A percentile compares a stretch with the other conserved stretches of the same genome.
phyloP scores from a whole-genome alignment of 2,329 filamentous ascomycete genomes.

The Zymoseptoria ardabiliae region DNA sequence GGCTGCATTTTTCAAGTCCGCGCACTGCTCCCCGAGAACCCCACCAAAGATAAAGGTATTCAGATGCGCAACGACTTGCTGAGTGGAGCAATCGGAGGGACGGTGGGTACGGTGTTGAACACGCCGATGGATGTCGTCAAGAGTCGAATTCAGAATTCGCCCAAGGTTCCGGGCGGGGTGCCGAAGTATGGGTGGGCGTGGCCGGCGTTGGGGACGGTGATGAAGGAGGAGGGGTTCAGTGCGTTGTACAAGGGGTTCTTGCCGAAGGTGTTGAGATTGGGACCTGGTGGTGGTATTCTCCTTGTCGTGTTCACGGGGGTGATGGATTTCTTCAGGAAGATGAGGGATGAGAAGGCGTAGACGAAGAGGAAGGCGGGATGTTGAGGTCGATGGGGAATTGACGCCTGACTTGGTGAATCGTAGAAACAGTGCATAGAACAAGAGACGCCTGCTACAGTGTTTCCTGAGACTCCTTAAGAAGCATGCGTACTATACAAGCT shows the following conservation, averaged over 20 bases:
- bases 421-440: background rate
- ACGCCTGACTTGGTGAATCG: background rate
- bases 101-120: slow-evolving; percentile 83
- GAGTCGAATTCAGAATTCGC: slow-evolving; percentile 91
- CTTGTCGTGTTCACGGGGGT: slow-evolving; percentile 81
- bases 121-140: slow-evolving; percentile 97
- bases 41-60: slow-evolving; percentile 65
- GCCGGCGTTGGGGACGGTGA: slow-evolving; percentile 75
- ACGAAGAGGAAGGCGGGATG: background rate
- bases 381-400: background rate
- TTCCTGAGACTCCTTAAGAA: background rate
- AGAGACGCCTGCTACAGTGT: background rate
- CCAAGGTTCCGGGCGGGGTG: slow-evolving; percentile 68
- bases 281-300: slow-evolving; percentile 66
- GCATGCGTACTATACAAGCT: background rate
- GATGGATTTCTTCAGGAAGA: slow-evolving; percentile 85
- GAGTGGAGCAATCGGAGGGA: slow-evolving; percentile 81
- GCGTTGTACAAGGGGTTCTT: slow-evolving; percentile 97
- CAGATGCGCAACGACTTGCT: slow-evolving; percentile 84
- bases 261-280: slow-evolving; percentile 79
- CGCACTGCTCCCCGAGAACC: slow-evolving; percentile 62
- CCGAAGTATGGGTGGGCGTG: slow-evolving; percentile 99
- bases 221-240: slow-evolving; percentile 84
- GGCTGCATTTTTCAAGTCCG: slow-evolving; percentile 98
- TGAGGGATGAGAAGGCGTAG: slow-evolving; percentile 39